Base-by-base conservation (phyloP, 1,139 yeast species). In the Nakaseomyces kungkrabaensis region DNA sequence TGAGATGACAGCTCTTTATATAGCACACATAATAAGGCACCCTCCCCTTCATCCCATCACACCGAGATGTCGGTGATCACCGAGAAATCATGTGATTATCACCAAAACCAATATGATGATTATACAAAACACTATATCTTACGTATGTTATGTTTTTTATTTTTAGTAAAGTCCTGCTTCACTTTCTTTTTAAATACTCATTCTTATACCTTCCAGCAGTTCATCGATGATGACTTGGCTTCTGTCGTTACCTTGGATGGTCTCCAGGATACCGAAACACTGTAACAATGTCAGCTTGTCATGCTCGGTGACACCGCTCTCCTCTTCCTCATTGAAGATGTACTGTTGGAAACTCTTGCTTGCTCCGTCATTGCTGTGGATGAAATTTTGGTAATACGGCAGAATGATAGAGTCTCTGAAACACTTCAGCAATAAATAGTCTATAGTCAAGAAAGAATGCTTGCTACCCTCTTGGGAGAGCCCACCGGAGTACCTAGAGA, bases 241-340 rank as follows among this genome's bases (percentile, higher is more conserved):
- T 27, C 74, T 73, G 55, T 78, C 80, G 6, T 66, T 68, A 1
- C 79, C 72, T 43, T 73, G 74, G 2, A 78, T 70, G 1, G 76
- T 69, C n/a, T 74, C 71, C 29, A 81, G 60, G 36, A 76, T 67
- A 11, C 80, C 77, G 53, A 79, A 72, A 56, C 86, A 80, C 56
- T 78, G 83, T 13, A 77, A 61, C 37, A 79, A 56, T 8, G 70
- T 63, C 25, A 70, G 67, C 61, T 52, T 69, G 52, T 56, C 70
- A 47, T 54, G 55, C 34, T 59, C 61, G 5, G 61, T 55, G 11
- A 61, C 56, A 10, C 61, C 60, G 33, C 57, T 57, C 13, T 56
- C 59, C 17, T 60, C 59, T 24, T 60, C 62, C 45, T 61, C 61
- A 25, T 64, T 66, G 34, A 61, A 54, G 13, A 61, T 56, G 46